Evolutionary conservation across 192 early-diverging fungal genomes (phyloP), one percentile per base, ranked within the genome.

Genomic region (Lobosporangium transversale): DNA sequence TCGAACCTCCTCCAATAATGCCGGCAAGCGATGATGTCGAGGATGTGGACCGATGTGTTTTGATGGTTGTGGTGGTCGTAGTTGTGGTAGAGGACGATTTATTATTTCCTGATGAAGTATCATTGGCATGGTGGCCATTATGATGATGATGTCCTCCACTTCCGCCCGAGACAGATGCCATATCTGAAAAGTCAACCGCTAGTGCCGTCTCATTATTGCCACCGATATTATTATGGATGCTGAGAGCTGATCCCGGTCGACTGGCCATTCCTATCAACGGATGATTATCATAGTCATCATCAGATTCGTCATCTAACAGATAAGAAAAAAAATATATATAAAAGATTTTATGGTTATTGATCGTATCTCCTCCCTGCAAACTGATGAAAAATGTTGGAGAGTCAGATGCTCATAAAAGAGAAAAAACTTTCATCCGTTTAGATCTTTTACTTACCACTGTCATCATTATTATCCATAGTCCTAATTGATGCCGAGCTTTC

Each of bases 251-350:
- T 61, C 73, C 73, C 18, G 73, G 73, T 49, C 73, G 62, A 26
- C 63, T 62, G 53, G 37, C 42, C n/a, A n/a, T n/a, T n/a, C 35
- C 61, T 50, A 1, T 47, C 53, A 17, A 52, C 58, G 64, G 63
- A 29, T 76, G 64, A 29, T 76, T 59, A 17, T 44, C 58, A 27
- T 76, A 76, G 30, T 76, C 73, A 29, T 76, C 73, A 29, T 76
- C 73, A 31, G 73, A 76, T 14, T 76, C 73, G 0, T 67, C 58
- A 20, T 76, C 73, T 67, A n/a, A n/a, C n/a, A n/a, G n/a, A n/a
- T n/a, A n/a, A n/a, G n/a, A n/a, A n/a, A n/a, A n/a, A n/a, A n/a
- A n/a, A n/a, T n/a, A n/a, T n/a, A n/a, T n/a, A n/a, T n/a, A n/a
- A n/a, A n/a, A n/a, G n/a, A n/a, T n/a, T n/a, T n/a, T n/a, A n/a